Evolutionary conservation across 2,329 filamentous ascomycete species (phyloP), one percentile per base, ranked within the genome.

Genomic region (Aureobasidium uvarum): DNA sequence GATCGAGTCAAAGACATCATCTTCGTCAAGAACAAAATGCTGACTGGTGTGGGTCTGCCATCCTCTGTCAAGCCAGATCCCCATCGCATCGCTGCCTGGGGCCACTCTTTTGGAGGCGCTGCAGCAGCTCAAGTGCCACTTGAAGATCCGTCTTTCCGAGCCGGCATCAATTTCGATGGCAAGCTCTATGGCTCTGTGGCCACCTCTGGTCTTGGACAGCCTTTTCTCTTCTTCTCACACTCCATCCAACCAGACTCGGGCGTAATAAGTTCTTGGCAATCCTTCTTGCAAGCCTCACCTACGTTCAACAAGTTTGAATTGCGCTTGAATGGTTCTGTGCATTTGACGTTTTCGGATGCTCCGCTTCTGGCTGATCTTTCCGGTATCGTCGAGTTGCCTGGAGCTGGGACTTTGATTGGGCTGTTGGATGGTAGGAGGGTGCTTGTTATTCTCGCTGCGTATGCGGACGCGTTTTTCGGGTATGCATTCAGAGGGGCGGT

Each of bases 101-200:
- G 52, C 10, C 52, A 56, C 52, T 56, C 52, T 18, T 56, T 56
- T 36, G 52, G 52, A 20, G 52, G 52, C 20, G 52, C 52, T 28
- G 52, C 52, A 10, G 31, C 52, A 41, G 52, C 52, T 33, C 52
- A 56, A 28, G 52, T 39, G 3, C 6, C 38, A 23, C 18, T 41
- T 25, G 18, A 36, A 56, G 52, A 56, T 13, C 8, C 52, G 16
- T 56, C 52, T 5, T 56, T 56, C 52, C 39, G 39, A 41, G 52
- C 31, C 7, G 52, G 52, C 52, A 41, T 56, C n/a, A 39, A 56
- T 18, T 56, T 56, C n/a, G 52, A 56, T 16, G 52, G 52, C 16
- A 31, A 18, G 31, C 18, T 56, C 13, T 56, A 38, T 6, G 52
- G 52, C 18, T 56, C 52, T 10, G 52, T 56, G 18, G 52, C 39